Evolutionary conservation across 1,284 basidiomycete species (phyloP).

Genomic region (Leucoagaricus sp.): DNA sequence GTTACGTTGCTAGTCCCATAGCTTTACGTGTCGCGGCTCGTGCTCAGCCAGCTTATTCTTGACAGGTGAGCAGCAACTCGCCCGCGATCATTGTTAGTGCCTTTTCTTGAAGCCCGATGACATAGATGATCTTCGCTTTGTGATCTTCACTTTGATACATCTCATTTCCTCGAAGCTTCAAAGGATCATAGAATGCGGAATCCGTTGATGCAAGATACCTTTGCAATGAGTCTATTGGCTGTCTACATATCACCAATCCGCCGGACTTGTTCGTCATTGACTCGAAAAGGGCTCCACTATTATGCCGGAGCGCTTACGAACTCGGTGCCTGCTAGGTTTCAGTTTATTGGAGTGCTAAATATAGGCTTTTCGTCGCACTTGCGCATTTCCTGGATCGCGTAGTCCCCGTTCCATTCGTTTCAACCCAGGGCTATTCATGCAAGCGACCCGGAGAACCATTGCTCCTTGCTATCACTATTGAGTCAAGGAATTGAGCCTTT

Average conservation of each 20-base stretch:
- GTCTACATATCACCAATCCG: too few species aligned
- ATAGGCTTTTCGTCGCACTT: background rate
- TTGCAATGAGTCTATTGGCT: too few species aligned
- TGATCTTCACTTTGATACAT: too few species aligned
- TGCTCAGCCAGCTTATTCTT: background rate
- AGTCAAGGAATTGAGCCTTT: background rate
- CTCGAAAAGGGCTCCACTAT: background rate
- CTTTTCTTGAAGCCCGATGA: too few species aligned
- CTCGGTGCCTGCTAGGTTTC: conserved; percentile 13
- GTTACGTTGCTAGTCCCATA: background rate
- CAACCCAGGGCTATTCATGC: conserved; percentile 1
- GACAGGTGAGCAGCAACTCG: background rate
- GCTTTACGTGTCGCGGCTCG: background rate
- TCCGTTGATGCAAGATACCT: too few species aligned
- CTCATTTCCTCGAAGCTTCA: too few species aligned
- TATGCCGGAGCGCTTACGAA: background rate
- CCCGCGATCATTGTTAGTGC: too few species aligned
- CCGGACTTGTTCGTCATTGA: background rate
- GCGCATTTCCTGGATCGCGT: background rate
- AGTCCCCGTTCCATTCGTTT: conserved; percentile 1
- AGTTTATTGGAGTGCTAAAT: conserved; percentile 4
- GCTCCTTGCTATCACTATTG: background rate
- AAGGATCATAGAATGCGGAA: too few species aligned
- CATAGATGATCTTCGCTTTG: too few species aligned
- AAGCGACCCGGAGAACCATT: background rate